Percentiles rank a stretch among this genome's conserved stretches.
These are phyloP conservation scores for Fonsecaea erecta DNA, from an alignment of 2,329 filamentous ascomycete species.

Conservation along the genomic window DNA sequence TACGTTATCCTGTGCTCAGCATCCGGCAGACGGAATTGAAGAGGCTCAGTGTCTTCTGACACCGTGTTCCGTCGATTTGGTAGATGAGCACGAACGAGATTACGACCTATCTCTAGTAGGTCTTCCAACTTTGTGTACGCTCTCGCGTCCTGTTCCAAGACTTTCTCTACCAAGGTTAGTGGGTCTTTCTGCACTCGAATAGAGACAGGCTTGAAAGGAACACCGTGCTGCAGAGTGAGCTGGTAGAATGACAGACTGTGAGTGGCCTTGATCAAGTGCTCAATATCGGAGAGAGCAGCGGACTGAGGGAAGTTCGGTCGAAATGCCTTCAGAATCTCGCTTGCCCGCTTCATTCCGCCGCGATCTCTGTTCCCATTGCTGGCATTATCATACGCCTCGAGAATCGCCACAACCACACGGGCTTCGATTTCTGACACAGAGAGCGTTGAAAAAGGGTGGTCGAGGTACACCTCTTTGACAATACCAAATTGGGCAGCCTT, in stretches of 20 bases:
- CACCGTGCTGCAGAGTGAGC: slow-evolving; percentile 65
- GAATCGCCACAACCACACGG: slow-evolving; percentile 57
- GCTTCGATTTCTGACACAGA: slow-evolving; percentile 55
- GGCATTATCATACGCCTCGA: slow-evolving; percentile 66
- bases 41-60: slow-evolving; percentile 24
- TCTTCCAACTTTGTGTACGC: slow-evolving; percentile 69
- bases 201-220: slow-evolving; percentile 69
- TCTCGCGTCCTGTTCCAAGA: slow-evolving; percentile 65
- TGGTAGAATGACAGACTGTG: slow-evolving; percentile 69
- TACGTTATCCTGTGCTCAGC: slow-evolving; percentile 54
- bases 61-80: slow-evolving; percentile 19
- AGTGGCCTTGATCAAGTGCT: slow-evolving; percentile 63
- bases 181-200: slow-evolving; percentile 68
- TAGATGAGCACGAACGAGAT: slow-evolving; percentile 58
- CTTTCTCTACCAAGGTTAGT: slow-evolving; percentile 61
- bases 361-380: slow-evolving; percentile 68
- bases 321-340: slow-evolving; percentile 57
- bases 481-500: slow-evolving; percentile 51
- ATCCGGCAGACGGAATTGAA: slow-evolving; percentile 38
- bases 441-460: slow-evolving; percentile 44
- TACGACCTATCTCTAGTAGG: slow-evolving; percentile 64
- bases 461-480: slow-evolving; percentile 48
- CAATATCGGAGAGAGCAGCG: slow-evolving; percentile 49
- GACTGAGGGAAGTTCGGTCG: slow-evolving; percentile 49
- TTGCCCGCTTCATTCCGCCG: slow-evolving; percentile 66